Conservation (phyloP, 1,139 yeast species). For the Yarrowia galli region DNA sequence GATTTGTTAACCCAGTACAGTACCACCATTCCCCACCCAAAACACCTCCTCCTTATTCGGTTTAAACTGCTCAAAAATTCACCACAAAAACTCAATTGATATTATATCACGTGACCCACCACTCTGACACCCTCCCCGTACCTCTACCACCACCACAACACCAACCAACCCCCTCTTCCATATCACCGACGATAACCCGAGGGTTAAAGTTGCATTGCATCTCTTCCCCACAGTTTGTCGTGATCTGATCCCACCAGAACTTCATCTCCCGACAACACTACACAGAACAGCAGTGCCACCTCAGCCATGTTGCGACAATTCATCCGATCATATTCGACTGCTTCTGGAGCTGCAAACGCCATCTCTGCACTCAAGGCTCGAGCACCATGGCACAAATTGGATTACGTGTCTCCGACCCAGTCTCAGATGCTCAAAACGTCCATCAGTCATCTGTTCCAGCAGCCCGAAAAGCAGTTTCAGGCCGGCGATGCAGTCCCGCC, state of each 20-base stretch:
- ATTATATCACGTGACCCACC: too few species aligned
- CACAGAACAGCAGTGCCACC: too few species aligned
- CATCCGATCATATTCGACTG: constrained; percentile 1
- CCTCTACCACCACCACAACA: background rate
- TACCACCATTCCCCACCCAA: too few species aligned
- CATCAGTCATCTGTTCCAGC: constrained; percentile 28
- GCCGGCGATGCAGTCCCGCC: constrained; percentile 50
- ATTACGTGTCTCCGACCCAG: constrained; percentile 31
- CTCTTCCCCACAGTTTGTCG: constrained; percentile 7
- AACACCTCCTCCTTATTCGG: too few species aligned
- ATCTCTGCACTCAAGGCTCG: constrained; percentile 24
- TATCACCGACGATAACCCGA: constrained; percentile 13
- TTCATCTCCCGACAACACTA: background rate
- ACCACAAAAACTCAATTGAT: too few species aligned
- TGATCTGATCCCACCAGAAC: too few species aligned
- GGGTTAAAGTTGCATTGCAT: constrained; percentile 29
- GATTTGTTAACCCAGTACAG: too few species aligned
- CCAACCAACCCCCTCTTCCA: background rate
- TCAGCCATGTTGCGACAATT: background rate
- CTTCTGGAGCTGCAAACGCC: background rate
- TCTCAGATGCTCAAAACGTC: constrained; percentile 29
- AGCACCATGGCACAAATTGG: constrained; percentile 26
- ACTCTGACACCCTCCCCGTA: background rate
- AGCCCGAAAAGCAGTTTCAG: constrained; percentile 18
- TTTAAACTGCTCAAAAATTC: too few species aligned